A percentile compares a stretch with the other conserved stretches of the same genome.
These are phyloP conservation scores for Spergularia azorica DNA, from an alignment of 179 eudicot genomes.

Conservation along the genomic window DNA sequence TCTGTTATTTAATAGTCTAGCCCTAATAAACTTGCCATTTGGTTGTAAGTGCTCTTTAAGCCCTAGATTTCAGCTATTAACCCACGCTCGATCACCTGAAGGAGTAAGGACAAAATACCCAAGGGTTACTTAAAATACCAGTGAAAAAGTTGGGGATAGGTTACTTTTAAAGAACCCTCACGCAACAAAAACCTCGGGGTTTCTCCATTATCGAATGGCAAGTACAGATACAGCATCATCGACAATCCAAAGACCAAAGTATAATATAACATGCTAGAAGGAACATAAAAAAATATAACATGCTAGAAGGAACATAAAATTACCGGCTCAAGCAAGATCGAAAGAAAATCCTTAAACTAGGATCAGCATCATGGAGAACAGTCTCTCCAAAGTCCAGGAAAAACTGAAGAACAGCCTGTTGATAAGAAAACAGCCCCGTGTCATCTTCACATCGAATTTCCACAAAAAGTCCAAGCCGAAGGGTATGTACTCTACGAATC, in stretches of 20 bases:
- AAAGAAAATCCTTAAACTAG: conserved; percentile 76
- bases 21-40: background rate
- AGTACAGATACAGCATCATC: background rate
- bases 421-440: conserved; percentile 16
- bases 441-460: background rate
- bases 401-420: conserved; percentile 93
- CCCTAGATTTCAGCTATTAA: background rate
- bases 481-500: background rate
- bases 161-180: background rate
- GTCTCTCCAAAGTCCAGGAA: conserved; percentile 89
- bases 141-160: background rate
- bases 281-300: background rate
- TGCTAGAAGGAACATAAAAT: background rate
- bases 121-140: background rate
- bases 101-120: background rate
- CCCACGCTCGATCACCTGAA: background rate
- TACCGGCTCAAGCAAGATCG: conserved; percentile 96
- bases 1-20: background rate
- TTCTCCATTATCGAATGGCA: background rate
- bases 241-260: background rate
- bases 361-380: conserved; percentile 96
- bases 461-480: conserved; percentile 4
- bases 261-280: background rate
- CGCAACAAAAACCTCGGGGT: background rate
- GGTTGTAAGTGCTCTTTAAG: background rate